These are phyloP conservation scores for Trichosporon inkin DNA, from an alignment of 1,284 basidiomycete species.

Conservation along the genomic window DNA sequence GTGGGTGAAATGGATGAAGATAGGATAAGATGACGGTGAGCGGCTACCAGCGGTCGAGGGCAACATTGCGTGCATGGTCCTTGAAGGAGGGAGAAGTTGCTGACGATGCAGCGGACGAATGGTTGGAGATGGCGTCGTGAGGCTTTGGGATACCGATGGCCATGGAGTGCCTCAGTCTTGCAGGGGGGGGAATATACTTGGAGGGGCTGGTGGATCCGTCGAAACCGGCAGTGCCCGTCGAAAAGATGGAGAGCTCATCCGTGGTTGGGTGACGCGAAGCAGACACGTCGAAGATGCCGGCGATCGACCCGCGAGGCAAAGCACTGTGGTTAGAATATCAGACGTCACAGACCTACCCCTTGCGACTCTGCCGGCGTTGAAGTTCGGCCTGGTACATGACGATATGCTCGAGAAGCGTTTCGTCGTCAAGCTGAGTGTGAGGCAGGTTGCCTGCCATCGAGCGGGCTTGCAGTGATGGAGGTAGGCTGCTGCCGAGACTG, in stretches of 20 bases:
- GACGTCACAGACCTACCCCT: not conserved
- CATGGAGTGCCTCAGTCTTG: not conserved
- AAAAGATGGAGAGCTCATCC: not conserved
- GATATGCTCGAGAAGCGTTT: slow-evolving; percentile 3
- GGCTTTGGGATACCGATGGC: not conserved
- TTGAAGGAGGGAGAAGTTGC: slow-evolving; percentile 5
- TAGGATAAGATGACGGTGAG: not conserved
- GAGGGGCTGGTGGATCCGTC: not conserved
- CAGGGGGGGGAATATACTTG: slow-evolving; percentile 3
- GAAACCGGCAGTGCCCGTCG: not conserved
- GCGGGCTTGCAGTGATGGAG: not conserved
- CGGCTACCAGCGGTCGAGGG: not conserved
- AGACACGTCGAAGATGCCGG: not conserved
- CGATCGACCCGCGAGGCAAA: not conserved
- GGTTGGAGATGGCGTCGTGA: not conserved
- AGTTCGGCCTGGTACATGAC: slow-evolving; percentile 3
- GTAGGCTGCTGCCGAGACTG: not conserved
- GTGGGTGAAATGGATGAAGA: not conserved
- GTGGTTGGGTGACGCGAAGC: not conserved
- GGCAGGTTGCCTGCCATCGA: not conserved
- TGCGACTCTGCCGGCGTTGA: slow-evolving; percentile 4
- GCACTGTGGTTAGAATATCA: not conserved
- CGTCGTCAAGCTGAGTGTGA: slow-evolving; percentile 1
- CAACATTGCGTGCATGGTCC: not conserved
- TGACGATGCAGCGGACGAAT: not conserved